phyloP scores from a whole-genome alignment of 2,329 filamentous ascomycete genomes.

The Periconia sp. region DNA sequence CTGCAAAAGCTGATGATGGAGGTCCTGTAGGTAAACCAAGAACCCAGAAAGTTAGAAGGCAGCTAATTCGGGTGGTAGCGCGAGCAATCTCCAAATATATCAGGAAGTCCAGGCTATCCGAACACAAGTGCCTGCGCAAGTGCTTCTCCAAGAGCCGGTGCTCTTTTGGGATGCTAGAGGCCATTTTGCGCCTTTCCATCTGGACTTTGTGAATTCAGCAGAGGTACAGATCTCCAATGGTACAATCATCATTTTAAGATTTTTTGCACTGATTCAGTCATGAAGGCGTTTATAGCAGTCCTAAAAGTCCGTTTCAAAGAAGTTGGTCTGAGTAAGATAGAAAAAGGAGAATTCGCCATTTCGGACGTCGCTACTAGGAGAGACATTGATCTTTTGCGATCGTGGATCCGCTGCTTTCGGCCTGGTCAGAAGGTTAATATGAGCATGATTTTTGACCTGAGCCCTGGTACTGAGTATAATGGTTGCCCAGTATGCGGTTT shows the following conservation, averaged over 20 bases:
- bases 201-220: conserved; percentile 30
- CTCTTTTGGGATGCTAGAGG: conserved; percentile 31
- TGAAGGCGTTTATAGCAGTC: conserved; percentile 28
- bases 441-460: conserved; percentile 38
- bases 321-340: conserved; percentile 18
- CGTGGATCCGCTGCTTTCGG: conserved; percentile 26
- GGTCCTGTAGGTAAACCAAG: too few relatives aligned
- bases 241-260: too few relatives aligned
- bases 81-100: conserved; percentile 22
- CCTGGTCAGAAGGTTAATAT: conserved; percentile 35
- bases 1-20: too few relatives aligned
- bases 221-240: too few relatives aligned
- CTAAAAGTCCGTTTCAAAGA: conserved; percentile 23
- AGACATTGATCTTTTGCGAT: conserved; percentile 16
- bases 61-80: too few relatives aligned
- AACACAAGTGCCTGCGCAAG: conserved; percentile 21
- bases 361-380: conserved; percentile 16
- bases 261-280: too few relatives aligned
- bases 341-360: conserved; percentile 27
- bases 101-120: conserved; percentile 19
- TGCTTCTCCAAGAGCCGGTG: conserved; percentile 33
- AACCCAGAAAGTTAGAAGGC: too few relatives aligned
- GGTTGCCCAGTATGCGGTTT: too few relatives aligned
- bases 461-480: too few relatives aligned
- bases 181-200: conserved; percentile 26